Evolutionary conservation across 371 early-diverging fungal species (phyloP), one percentile per base, ranked within the genome.

Genomic region (Amoeboaphelidium occidentale): DNA sequence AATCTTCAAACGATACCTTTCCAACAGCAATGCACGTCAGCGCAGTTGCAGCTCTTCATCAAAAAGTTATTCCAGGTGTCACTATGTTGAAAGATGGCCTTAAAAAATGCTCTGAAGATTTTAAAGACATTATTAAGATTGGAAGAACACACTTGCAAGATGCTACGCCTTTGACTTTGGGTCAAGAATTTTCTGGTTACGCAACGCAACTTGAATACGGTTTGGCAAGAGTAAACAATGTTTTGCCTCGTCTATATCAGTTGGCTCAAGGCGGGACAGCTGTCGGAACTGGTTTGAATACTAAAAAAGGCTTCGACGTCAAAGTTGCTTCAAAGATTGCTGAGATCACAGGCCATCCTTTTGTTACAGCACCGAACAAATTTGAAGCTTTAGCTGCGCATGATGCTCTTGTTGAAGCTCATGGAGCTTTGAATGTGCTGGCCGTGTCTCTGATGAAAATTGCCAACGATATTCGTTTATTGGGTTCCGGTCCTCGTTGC

Each of bases 11-110:
- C 56, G 93, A 92, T 60, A 82, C 89, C 70, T 93, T 93, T 72
- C 93, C 93, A 32, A 91, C 92, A n/a, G 91, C 87, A 47, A 93
- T 93, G 93, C 92, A 91, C 68, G 75, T 93, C 51, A 75, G 87
- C 25, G 86, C 88, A 28, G 84, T 76, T 32, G 58, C 74, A 14
- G 84, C 86, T 58, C 72, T 91, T 59, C 68, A 76, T 62, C 55
- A 72, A 23, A 66, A 66, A 21, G 74, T 93, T 45, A 17, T 53
- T n/a, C 53, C 94, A 20, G 77, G 85, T 21, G 61, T 93, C 46
- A 69, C 69, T 26, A 52, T 59, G 22, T 69, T 91, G 46, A 74
- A 79, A 27, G 72, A 77, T 45, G 78, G 82, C 12, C 59, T 93
- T 50, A 55, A 72, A 48, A 66, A 47, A 20, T 52, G 88, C 47